A percentile compares a stretch with the other conserved stretches of the same genome.
Evolutionary conservation across 2,329 filamentous ascomycete genomes (phyloP).

Genomic region (Rasamsonia emersonii): DNA sequence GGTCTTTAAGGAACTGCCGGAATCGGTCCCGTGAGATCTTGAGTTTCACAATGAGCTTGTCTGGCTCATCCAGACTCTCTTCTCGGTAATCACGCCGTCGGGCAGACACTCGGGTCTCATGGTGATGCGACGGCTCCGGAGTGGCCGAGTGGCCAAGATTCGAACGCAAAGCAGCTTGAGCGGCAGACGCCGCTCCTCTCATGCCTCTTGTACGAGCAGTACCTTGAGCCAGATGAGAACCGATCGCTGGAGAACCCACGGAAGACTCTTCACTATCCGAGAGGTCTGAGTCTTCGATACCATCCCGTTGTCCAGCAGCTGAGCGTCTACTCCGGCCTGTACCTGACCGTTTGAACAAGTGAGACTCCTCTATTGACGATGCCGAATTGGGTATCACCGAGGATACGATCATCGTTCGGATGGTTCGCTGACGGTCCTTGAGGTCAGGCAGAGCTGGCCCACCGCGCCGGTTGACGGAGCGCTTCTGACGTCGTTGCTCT

Average conservation of each 20-base stretch:
- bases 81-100: conserved; percentile 62
- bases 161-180: conserved; percentile 76
- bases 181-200: conserved; percentile 77
- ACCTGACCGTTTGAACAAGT: conserved; percentile 71
- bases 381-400: conserved; percentile 86
- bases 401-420: conserved; percentile 84
- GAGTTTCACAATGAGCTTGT: conserved; percentile 65
- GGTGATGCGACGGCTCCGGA: conserved; percentile 62
- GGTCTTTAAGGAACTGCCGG: conserved; percentile 54
- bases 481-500: conserved; percentile 88
- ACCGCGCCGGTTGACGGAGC: conserved; percentile 86
- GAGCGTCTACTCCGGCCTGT: conserved; percentile 53
- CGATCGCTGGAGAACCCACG: conserved; percentile 74
- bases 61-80: conserved; percentile 64
- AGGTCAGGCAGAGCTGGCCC: conserved; percentile 92
- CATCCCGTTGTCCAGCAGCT: conserved; percentile 49
- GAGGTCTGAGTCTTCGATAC: conserved; percentile 71
- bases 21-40: conserved; percentile 65
- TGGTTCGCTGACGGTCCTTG: conserved; percentile 86
- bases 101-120: conserved; percentile 62
- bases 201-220: conserved; percentile 82
- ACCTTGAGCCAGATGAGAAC: conserved; percentile 56
- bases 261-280: conserved; percentile 85
- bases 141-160: conserved; percentile 74
- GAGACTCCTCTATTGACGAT: conserved; percentile 68